phyloP scores from a whole-genome alignment of 2,329 filamentous ascomycete genomes.

The Aurifilum marmelostoma region DNA sequence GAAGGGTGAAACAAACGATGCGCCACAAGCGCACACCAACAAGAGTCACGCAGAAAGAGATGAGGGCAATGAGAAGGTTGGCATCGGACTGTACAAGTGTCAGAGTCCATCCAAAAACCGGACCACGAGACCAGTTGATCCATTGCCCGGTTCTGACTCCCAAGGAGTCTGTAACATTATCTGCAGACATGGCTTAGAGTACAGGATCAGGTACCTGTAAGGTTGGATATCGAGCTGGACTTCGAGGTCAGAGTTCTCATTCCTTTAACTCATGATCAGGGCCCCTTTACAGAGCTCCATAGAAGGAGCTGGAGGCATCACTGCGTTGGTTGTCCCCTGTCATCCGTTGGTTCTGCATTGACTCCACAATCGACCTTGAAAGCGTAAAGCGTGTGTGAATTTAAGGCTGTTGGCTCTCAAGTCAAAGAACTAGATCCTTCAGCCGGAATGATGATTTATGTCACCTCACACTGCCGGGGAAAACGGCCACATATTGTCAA shows the following conservation, averaged over 20 bases:
- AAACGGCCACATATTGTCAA: too few relatives aligned
- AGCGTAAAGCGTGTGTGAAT: background rate
- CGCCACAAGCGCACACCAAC: background rate
- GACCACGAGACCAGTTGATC: constrained; percentile 31
- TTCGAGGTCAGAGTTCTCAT: background rate
- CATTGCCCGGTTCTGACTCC: constrained; percentile 27
- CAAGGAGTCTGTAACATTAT: constrained; percentile 9
- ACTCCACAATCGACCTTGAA: background rate
- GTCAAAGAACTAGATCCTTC: background rate
- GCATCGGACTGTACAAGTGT: constrained; percentile 26
- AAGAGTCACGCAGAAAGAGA: background rate
- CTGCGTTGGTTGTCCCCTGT: background rate
- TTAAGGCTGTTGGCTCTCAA: background rate
- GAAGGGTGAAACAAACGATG: background rate
- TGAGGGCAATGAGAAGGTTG: constrained; percentile 29
- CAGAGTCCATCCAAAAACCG: constrained; percentile 26
- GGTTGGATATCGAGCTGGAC: background rate
- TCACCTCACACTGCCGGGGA: background rate
- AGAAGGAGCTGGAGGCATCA: background rate
- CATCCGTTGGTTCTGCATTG: background rate
- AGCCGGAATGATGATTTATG: background rate
- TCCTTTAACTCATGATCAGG: background rate
- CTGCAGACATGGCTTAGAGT: background rate
- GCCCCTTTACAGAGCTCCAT: background rate
- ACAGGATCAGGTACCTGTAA: background rate